These are phyloP conservation scores for Sporobolomyces pararoseus DNA, from an alignment of 768 basidiomycete genomes.

Conservation along the genomic window DNA sequence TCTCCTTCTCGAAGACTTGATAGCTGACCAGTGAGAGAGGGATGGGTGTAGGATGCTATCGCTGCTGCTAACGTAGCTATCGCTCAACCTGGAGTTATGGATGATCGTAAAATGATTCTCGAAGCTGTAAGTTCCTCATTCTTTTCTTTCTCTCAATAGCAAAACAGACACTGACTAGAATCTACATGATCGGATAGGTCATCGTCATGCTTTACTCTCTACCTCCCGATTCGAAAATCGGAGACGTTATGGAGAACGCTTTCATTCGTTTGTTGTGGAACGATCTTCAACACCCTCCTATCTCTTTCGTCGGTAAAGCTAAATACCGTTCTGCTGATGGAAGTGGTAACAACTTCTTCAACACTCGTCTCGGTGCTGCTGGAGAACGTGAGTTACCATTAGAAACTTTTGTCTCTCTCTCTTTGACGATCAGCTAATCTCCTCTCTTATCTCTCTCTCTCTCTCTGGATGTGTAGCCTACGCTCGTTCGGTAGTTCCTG, in stretches of 20 bases:
- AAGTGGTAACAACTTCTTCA: slow-evolving; percentile 65
- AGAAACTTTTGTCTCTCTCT: background rate
- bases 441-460: background rate
- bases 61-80: slow-evolving; percentile 6
- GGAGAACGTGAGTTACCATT: slow-evolving; percentile 52
- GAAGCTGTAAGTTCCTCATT: slow-evolving; percentile 6
- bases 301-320: slow-evolving; percentile 25
- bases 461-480: slow-evolving; percentile 10
- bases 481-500: slow-evolving; percentile 26
- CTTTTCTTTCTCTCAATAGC: background rate
- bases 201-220: slow-evolving; percentile 23
- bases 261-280: slow-evolving; percentile 48
- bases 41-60: slow-evolving; percentile 11
- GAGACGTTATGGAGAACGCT: slow-evolving; percentile 7
- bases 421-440: background rate
- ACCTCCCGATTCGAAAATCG: slow-evolving; percentile 21
- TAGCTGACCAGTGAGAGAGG: too few species aligned
- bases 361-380: slow-evolving; percentile 72
- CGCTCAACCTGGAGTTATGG: background rate
- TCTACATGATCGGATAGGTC: slow-evolving; percentile 15
- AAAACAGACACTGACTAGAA: background rate
- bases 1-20: background rate
- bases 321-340: slow-evolving; percentile 68
- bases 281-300: slow-evolving; percentile 59
- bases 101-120: slow-evolving; percentile 38